Evolutionary conservation across 2,329 filamentous ascomycete species (phyloP).

Genomic region (Gyromitra esculenta): DNA sequence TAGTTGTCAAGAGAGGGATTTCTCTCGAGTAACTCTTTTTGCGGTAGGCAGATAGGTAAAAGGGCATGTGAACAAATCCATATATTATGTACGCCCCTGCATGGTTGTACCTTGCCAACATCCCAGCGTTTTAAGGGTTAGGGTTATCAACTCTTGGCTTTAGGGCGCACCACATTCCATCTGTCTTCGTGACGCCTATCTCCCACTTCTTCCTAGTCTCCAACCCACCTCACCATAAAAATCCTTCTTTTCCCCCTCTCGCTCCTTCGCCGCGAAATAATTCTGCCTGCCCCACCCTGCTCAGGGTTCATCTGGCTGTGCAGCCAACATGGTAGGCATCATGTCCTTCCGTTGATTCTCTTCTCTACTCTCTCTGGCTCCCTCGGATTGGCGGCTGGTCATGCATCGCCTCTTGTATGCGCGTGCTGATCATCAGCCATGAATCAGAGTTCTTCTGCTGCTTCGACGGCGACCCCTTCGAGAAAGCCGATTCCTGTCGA

Average conservation of each 20-base stretch:
- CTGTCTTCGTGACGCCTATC: constrained; percentile 37
- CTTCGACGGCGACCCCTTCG: constrained; percentile 54
- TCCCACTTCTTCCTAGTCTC: constrained; percentile 49
- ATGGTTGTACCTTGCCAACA: not conserved
- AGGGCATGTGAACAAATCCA: constrained; percentile 17
- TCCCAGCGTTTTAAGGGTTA: constrained; percentile 13
- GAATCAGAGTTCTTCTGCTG: constrained; percentile 53
- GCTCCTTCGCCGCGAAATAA: constrained; percentile 50
- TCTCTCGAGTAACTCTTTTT: not conserved
- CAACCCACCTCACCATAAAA: constrained; percentile 45
- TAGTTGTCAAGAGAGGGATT: not conserved
- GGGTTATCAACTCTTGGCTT: constrained; percentile 38
- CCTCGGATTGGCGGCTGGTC: constrained; percentile 23
- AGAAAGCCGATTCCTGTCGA: constrained; percentile 59
- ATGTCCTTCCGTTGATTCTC: constrained; percentile 37
- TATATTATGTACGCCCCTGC: constrained; percentile 3
- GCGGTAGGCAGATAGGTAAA: not conserved
- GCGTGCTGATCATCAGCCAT: constrained; percentile 45
- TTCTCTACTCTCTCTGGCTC: constrained; percentile 15
- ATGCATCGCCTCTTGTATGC: constrained; percentile 41
- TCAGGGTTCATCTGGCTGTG: constrained; percentile 24
- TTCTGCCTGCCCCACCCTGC: constrained; percentile 54
- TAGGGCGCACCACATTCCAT: constrained; percentile 20
- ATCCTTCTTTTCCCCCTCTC: constrained; percentile 56
- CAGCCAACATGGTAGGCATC: constrained; percentile 52